These are phyloP conservation scores for Saccharomyces pastorianus DNA, from an alignment of 1,139 yeast genomes.

Conservation along the genomic window DNA sequence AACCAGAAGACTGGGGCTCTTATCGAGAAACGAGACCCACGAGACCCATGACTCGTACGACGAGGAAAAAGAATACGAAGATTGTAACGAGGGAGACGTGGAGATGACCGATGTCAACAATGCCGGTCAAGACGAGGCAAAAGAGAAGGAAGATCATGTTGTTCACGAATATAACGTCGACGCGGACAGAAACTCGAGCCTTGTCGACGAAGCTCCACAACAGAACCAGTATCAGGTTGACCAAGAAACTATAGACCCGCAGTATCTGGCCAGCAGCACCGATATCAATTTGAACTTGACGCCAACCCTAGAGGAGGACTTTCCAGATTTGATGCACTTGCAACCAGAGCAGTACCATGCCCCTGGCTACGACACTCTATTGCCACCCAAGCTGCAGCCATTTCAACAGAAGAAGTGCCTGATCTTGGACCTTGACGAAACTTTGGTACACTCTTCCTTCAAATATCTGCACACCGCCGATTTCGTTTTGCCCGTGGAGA, in stretches of 20 bases:
- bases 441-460: constrained; percentile 91
- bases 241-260: constrained; percentile 3
- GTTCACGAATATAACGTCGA: constrained; percentile 22
- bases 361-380: constrained; percentile 58
- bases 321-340: constrained; percentile 49
- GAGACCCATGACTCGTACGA: neutral
- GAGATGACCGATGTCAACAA: constrained; percentile 1
- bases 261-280: neutral
- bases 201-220: neutral
- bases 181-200: constrained; percentile 18
- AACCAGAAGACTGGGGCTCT: neutral
- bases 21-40: neutral
- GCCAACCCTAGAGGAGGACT: constrained; percentile 15
- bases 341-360: constrained; percentile 64
- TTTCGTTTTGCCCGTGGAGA: constrained; percentile 87
- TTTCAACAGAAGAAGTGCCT: constrained; percentile 67
- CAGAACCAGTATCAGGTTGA: neutral
- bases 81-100: constrained; percentile 8
- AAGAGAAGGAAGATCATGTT: constrained; percentile 9
- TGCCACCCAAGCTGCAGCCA: constrained; percentile 37
- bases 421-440: constrained; percentile 88
- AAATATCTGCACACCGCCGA: constrained; percentile 88
- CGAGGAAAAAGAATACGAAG: constrained; percentile 15
- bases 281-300: constrained; percentile 18
- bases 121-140: constrained; percentile 2